These are phyloP conservation scores for Lactarius indigo DNA, from an alignment of 768 basidiomycete species.

Conservation along the genomic window DNA sequence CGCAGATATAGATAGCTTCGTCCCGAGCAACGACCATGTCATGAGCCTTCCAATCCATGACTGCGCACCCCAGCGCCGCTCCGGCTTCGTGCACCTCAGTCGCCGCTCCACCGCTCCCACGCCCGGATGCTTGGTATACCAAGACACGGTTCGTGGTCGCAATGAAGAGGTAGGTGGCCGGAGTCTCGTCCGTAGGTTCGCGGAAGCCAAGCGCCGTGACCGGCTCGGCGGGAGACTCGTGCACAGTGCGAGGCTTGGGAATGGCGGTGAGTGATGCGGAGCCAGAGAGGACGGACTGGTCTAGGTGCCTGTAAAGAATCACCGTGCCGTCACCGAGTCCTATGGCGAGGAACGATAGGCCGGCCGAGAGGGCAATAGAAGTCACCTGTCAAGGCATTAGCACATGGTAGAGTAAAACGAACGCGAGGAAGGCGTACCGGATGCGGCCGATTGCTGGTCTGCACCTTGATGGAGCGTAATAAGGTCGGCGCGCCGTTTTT, in stretches of 20 bases:
- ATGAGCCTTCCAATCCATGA: slow-evolving; percentile 66
- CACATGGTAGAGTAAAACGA: neutral
- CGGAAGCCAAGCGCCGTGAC: slow-evolving; percentile 91
- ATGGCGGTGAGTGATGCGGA: slow-evolving; percentile 65
- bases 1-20: slow-evolving; percentile 88
- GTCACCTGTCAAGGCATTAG: slow-evolving; percentile 39
- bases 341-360: slow-evolving; percentile 81
- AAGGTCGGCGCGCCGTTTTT: slow-evolving; percentile 61
- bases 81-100: slow-evolving; percentile 84
- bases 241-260: slow-evolving; percentile 82
- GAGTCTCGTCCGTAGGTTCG: slow-evolving; percentile 44
- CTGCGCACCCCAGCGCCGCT: slow-evolving; percentile 77
- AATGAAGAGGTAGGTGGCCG: slow-evolving; percentile 65
- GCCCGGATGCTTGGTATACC: slow-evolving; percentile 69
- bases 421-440: slow-evolving; percentile 44
- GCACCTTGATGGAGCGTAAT: slow-evolving; percentile 72
- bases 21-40: slow-evolving; percentile 85
- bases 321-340: slow-evolving; percentile 96
- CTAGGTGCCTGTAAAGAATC: slow-evolving; percentile 83
- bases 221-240: slow-evolving; percentile 82
- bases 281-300: slow-evolving; percentile 76
- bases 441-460: slow-evolving; percentile 72
- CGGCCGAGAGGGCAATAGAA: slow-evolving; percentile 71
- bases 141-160: slow-evolving; percentile 85
- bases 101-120: slow-evolving; percentile 61